Evolutionary conservation across 345 rosid species (phyloP), one percentile per base, ranked within the genome.

Genomic region (Toxicodendron radicans): DNA sequence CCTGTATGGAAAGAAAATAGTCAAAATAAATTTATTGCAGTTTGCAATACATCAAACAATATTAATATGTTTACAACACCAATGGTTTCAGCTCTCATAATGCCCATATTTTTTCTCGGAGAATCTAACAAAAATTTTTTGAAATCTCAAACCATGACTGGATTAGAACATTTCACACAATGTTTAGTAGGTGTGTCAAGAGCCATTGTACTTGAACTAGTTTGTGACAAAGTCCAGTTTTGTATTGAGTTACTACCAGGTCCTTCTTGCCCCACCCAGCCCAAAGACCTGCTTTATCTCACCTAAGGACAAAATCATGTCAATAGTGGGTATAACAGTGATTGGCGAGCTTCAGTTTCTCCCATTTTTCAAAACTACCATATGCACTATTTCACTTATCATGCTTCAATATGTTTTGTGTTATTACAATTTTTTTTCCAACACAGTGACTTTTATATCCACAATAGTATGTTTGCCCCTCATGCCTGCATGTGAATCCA

Each of bases 1-100:
- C 98, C 99, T 95, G 75, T 78, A 85, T 20, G 66, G 65, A 49
- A 64, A 66, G 23, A 71, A 43, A 56, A 73, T 45, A 4, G 23
- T 75, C 32, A 80, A 62, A 63, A 77, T 33, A 30, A 59, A 59
- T 59, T 46, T 18, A 68, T 24, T 14, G 21, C 62, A 69, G 66
- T 54, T 56, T 30, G 65, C 59, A 38, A 38, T 7, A 38, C 43
- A 38, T 38, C 43, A 38, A 38, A 38, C 43, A 38, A 38, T 8
- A 38, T 38, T 7, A 38, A 38, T n/a, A n/a, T 38, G 43, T 38
- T 38, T 38, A 38, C 8, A 38, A 38, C 9, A 41, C 64, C 13
- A 17, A 69, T 7, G 54, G 14, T 23, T 12, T 10, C 10, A 68
- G 11, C 72, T 53, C 30, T n/a, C 17, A 33, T 7, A 3, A 33